Evolutionary conservation across 148 eudicot species (phyloP).

Genomic region (Amaranthus hypochondriacus): DNA sequence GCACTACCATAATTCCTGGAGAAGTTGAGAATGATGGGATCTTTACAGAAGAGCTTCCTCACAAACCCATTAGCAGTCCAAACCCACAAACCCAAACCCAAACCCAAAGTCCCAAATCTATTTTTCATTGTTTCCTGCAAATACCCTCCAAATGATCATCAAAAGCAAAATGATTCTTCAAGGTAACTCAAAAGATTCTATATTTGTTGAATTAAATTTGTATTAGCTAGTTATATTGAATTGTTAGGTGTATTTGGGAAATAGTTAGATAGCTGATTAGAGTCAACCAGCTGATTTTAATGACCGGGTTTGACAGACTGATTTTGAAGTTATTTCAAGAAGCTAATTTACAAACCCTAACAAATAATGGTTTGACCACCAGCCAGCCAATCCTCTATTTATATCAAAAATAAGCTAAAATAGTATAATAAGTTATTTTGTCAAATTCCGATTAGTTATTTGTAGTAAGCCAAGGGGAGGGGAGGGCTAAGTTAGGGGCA

Average conservation of each 20-base stretch:
- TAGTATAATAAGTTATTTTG: too few species aligned
- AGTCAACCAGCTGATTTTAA: too few species aligned
- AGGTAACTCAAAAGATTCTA: conserved; percentile 18
- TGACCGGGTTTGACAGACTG: too few species aligned
- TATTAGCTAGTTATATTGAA: neutral
- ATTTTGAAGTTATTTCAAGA: neutral
- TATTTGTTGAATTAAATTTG: neutral
- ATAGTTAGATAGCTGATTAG: neutral
- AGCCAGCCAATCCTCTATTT: too few species aligned
- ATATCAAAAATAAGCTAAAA: too few species aligned
- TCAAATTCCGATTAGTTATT: too few species aligned
- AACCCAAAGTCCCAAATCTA: conserved; percentile 18
- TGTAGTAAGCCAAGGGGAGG: too few species aligned
- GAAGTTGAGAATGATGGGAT: conserved; percentile 20
- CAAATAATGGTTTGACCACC: too few species aligned
- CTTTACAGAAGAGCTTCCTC: conserved; percentile 52
- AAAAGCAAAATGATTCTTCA: conserved; percentile 32
- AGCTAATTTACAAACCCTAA: too few species aligned
- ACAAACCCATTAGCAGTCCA: conserved; percentile 39
- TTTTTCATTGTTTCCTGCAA: conserved; percentile 44
- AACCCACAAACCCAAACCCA: conserved; percentile 40
- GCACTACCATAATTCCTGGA: neutral
- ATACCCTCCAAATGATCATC: conserved; percentile 33
- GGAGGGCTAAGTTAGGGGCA: too few species aligned
- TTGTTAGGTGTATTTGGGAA: neutral